Base-by-base conservation (phyloP, 2,329 filamentous ascomycete genomes). In the Pseudocercospora fuligena region DNA sequence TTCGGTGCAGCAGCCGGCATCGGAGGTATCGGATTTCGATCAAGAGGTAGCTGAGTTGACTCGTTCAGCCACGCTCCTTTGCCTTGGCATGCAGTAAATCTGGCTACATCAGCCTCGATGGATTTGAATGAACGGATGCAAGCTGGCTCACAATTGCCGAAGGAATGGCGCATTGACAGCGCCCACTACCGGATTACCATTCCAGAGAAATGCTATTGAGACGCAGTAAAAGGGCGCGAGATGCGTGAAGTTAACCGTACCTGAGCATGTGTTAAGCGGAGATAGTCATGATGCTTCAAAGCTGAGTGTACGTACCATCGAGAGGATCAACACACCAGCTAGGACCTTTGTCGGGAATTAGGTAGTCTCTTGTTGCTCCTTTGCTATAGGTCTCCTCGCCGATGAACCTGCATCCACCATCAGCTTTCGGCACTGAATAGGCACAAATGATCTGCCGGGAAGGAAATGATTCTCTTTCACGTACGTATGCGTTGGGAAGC, bases 141-240 rank as follows among this genome's bases (percentile, higher is more conserved):
- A 23, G 9, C 12, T 16, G 36, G 60, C 68, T 64, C 43, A 72
- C 70, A 70, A 54, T 59, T 70, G 70, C 31, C 61, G 63, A 14
- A 91, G 81, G 70, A 93, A 88, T 0, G 91, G 91, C 0, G 90
- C 90, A 73, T 90, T 87, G 73, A 93, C 89, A 54, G 92, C 86
- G 21, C 91, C 91, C 60, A 93, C 86, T 1, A 89, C 78, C 2
- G 91, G 89, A 29, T 82, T 78, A 6, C 85, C 83, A 19, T 85
- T 78, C 63, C 91, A 74, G 25, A 90, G 82, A 73, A 93, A 89
- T 58, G 85, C 90, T 73, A 93, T 92, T 40, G 89, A 92, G 51
- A 93, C 89, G 78, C 91, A 93, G 80, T 92, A 93, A 88, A 92
- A 92, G 66, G 90, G 90, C 75, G 92, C 92, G 5, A 92, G 84